Conservation (phyloP, 2,329 filamentous ascomycete species). For the Neopestalotiopsis rosae region DNA sequence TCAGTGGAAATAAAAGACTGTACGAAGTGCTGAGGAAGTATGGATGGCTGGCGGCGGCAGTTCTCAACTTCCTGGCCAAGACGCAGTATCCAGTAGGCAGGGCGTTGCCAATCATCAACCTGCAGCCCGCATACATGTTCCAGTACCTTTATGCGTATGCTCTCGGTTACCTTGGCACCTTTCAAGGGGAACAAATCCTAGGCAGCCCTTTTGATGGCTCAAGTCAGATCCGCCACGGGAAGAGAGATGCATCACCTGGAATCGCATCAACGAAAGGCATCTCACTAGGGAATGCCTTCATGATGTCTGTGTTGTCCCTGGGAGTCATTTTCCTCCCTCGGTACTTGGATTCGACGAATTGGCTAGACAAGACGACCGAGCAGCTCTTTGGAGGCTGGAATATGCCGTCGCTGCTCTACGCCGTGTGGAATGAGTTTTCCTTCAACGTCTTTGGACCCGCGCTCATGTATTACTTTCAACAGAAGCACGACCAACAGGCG, state of each 20-base stretch:
- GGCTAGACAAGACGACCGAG: not conserved
- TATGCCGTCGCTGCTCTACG: conserved; percentile 20
- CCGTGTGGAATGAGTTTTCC: conserved; percentile 27
- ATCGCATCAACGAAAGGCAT: not conserved
- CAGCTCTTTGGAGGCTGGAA: conserved; percentile 21
- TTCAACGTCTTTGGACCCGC: conserved; percentile 22
- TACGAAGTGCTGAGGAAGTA: not conserved
- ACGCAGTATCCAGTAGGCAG: conserved; percentile 20
- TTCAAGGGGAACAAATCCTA: conserved; percentile 6
- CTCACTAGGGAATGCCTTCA: not conserved
- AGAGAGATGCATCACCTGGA: not conserved
- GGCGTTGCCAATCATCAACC: conserved; percentile 21
- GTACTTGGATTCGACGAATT: not conserved
- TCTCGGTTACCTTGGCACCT: conserved; percentile 22
- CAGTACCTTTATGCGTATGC: conserved; percentile 30
- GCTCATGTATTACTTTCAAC: conserved; percentile 17
- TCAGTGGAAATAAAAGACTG: not conserved
- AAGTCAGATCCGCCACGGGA: not conserved
- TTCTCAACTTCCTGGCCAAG: conserved; percentile 9
- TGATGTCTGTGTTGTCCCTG: not conserved
- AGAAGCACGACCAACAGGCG: not conserved
- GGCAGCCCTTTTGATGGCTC: conserved; percentile 1
- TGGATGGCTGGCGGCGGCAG: conserved; percentile 4
- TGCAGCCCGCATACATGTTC: conserved; percentile 25
- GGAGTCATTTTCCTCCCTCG: not conserved